Percentiles rank a stretch among this genome's conserved stretches.
Conservation (phyloP, 225 moss, liverwort and hornwort genomes). For the Polytrichum formosum region DNA sequence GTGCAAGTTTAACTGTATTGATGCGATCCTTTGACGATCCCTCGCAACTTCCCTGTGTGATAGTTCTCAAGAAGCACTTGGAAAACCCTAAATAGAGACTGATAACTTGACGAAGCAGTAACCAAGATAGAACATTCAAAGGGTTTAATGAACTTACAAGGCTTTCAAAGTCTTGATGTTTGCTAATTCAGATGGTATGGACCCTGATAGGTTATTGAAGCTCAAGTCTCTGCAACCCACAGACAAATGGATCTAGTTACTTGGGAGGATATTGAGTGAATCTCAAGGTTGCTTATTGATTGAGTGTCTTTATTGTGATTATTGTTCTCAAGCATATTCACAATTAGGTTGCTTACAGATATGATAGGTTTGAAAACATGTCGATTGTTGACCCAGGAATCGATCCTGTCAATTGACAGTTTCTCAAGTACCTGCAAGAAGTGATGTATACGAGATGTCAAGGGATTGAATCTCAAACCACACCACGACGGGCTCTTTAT, state of each 20-base stretch:
- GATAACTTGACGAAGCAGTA: not conserved
- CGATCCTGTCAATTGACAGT: constrained; percentile 21
- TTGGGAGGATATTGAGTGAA: not conserved
- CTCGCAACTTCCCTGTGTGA: not conserved
- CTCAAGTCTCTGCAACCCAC: constrained; percentile 26
- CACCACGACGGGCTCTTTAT: not conserved
- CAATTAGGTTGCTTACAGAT: constrained; percentile 18
- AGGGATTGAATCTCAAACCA: constrained; percentile 1
- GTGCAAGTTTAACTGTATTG: too few species aligned
- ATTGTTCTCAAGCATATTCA: too few species aligned
- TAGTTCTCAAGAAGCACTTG: not conserved
- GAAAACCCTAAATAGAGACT: too few species aligned
- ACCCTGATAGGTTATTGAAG: constrained; percentile 19
- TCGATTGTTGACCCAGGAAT: constrained; percentile 17
- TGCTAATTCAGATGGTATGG: constrained; percentile 23
- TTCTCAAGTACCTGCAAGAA: constrained; percentile 23
- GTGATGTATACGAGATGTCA: not conserved
- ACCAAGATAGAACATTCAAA: too few species aligned
- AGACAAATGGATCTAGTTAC: not conserved
- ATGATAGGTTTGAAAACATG: constrained; percentile 13
- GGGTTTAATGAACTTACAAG: constrained; percentile 8
- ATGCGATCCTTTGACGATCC: not conserved
- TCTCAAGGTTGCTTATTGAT: too few species aligned
- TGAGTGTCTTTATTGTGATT: too few species aligned
- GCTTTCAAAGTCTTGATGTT: constrained; percentile 16